Percentiles rank a stretch among this genome's conserved stretches.
Evolutionary conservation across 164 flowering plant species (phyloP).

Genomic region (Malania oleifera): DNA sequence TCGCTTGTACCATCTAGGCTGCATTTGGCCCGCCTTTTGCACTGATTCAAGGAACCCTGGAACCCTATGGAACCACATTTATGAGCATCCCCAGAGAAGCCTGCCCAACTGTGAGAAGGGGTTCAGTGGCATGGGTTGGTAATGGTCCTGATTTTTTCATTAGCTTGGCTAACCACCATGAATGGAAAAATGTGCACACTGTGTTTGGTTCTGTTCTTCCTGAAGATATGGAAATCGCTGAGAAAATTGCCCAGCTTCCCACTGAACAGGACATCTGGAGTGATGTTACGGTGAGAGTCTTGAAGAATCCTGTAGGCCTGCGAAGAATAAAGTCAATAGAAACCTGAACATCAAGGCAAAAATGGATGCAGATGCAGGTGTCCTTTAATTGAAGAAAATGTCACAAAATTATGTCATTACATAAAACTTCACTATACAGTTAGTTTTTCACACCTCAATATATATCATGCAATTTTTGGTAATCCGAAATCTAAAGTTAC

Average conservation of each 20-base stretch:
- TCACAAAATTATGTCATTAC: too few species aligned
- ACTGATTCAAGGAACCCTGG: slow-evolving; percentile 87
- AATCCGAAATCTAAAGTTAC: too few species aligned
- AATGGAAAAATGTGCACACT: slow-evolving; percentile 73
- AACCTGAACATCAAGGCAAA: slow-evolving; percentile 20
- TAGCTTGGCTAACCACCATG: slow-evolving; percentile 80
- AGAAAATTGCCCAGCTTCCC: slow-evolving; percentile 66
- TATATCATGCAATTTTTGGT: too few species aligned
- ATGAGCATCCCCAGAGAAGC: slow-evolving; percentile 53
- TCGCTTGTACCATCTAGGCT: too few species aligned
- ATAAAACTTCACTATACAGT: too few species aligned
- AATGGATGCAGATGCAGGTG: too few species aligned
- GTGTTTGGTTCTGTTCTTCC: slow-evolving; percentile 81
- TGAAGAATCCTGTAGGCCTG: slow-evolving; percentile 63
- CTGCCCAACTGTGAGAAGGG: slow-evolving; percentile 62
- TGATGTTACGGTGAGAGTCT: slow-evolving; percentile 54
- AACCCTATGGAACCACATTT: slow-evolving; percentile 55
- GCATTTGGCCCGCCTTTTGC: slow-evolving; percentile 91
- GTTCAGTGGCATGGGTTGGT: slow-evolving; percentile 93
- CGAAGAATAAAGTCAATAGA: slow-evolving; percentile 34
- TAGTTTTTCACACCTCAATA: too few species aligned
- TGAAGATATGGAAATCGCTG: slow-evolving; percentile 79
- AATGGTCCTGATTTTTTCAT: slow-evolving; percentile 94
- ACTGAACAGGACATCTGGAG: slow-evolving; percentile 65
- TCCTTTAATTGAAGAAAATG: too few species aligned